Evolutionary conservation across 2,329 filamentous ascomycete species (phyloP).

Genomic region (Cladophialophora yegresii): DNA sequence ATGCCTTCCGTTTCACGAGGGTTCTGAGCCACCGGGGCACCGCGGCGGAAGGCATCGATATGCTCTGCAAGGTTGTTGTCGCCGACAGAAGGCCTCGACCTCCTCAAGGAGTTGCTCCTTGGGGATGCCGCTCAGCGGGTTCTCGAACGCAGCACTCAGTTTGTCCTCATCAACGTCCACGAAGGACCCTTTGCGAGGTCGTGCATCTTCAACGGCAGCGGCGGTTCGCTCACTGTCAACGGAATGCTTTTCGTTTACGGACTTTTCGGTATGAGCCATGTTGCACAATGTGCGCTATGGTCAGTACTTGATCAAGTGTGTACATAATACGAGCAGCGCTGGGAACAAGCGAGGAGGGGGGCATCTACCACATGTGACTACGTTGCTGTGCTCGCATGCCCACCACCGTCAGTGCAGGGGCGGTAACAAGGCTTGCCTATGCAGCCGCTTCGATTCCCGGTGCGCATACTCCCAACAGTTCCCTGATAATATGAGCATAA

Average conservation of each 20-base stretch:
- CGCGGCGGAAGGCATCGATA: conserved; percentile 54
- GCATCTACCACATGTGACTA: too few relatives aligned
- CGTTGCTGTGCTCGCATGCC: background rate
- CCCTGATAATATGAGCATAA: background rate
- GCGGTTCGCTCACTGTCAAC: conserved; percentile 22
- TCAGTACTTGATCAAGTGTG: background rate
- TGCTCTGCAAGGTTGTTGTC: conserved; percentile 54
- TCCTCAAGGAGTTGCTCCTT: conserved; percentile 56
- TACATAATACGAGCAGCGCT: background rate
- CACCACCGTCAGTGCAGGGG: background rate
- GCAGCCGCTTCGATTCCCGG: background rate
- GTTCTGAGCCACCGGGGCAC: conserved; percentile 55
- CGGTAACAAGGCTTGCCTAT: background rate
- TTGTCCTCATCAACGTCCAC: conserved; percentile 30
- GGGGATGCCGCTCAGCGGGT: conserved; percentile 58
- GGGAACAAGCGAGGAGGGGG: background rate
- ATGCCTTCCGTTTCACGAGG: conserved; percentile 54
- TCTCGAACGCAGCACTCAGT: conserved; percentile 50
- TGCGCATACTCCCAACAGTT: background rate
- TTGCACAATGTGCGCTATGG: background rate
- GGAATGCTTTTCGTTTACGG: conserved; percentile 13
- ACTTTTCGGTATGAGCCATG: conserved; percentile 23
- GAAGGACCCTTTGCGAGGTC: conserved; percentile 21
- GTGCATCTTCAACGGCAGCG: conserved; percentile 22
- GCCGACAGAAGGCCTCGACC: conserved; percentile 57